Base-by-base conservation (phyloP, 371 early-diverging fungal genomes). In the Apophysomyces sp. region DNA sequence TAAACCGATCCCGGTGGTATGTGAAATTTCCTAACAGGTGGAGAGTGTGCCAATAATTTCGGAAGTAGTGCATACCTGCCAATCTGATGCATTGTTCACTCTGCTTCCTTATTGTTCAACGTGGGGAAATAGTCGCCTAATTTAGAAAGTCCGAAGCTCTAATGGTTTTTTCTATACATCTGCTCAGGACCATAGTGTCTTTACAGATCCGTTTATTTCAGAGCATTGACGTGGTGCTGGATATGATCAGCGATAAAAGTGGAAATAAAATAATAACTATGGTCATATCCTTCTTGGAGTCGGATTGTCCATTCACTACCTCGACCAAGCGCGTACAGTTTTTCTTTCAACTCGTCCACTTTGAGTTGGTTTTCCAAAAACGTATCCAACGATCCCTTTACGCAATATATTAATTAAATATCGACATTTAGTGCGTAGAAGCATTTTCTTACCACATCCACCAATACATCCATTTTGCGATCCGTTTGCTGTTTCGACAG, bases 221-320 rank as follows among this genome's bases (percentile, higher is more conserved):
- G 71, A 16, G 73, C 52, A 59, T 83, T 80, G 58, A 83, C 89
- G 61, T 94, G 94, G 73, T 90, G 92, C 1, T 72, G 63, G 41
- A 94, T 78, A 65, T 94, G 94, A 59, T 92, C 91, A 12, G 86
- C 79, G 61, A 91, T 82, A 72, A 94, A 91, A 16, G 89, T 85
- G 53, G 84, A 78, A 61, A 95, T 89, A 53, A 92, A 94, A 66
- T 69, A 95, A 74, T 94, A 95, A 37, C 86, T 84, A 62, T 95
- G 94, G 65, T 94, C 92, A 64, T 91, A 95, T 16, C 92, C 94
- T 18, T 89, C 89, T 60, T 89, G 92, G 71, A 82, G 78, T 26
- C 91, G 86, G 57, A 87, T 79, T 12, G 75, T 76, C 55, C 90
- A 85, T 62, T 78, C 69, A n/a, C 72, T 60, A 3, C 69, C 61